A percentile compares a stretch with the other conserved stretches of the same genome.
Evolutionary conservation across 371 early-diverging fungal genomes (phyloP).

Genomic region (Rhizopus stolonifer): DNA sequence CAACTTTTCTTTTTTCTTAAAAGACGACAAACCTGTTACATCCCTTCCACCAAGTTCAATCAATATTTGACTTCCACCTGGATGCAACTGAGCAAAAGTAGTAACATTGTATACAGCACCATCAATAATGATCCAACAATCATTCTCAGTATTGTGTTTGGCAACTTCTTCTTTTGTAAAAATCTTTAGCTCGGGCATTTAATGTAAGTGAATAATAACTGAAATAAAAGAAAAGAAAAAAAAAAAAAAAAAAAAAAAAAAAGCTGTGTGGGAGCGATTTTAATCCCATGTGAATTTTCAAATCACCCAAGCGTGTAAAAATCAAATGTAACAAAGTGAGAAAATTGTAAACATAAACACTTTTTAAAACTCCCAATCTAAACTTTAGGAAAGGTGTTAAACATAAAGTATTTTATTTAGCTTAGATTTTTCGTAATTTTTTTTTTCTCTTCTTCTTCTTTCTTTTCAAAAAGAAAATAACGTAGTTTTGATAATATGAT

Average conservation of each 20-base stretch:
- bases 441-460: too few relatives aligned
- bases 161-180: constrained; percentile 77
- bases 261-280: not conserved
- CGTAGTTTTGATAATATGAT: too few relatives aligned
- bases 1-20: too few relatives aligned
- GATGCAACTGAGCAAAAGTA: constrained; percentile 83
- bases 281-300: too few relatives aligned
- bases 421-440: too few relatives aligned
- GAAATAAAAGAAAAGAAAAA: constrained; percentile 5
- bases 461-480: too few relatives aligned
- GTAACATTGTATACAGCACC: constrained; percentile 91
- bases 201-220: constrained; percentile 9
- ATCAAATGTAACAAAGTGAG: too few relatives aligned
- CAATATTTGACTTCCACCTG: constrained; percentile 82
- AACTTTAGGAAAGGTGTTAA: too few relatives aligned
- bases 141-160: constrained; percentile 71
- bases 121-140: constrained; percentile 88
- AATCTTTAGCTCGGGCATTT: constrained; percentile 42
- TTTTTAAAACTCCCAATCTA: too few relatives aligned
- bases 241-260: not conserved
- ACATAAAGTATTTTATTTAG: too few relatives aligned
- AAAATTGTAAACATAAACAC: too few relatives aligned
- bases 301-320: not conserved
- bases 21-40: constrained; percentile 76
- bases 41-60: constrained; percentile 74